A percentile compares a stretch with the other conserved stretches of the same genome.
These are phyloP conservation scores for Tubosaeta sp. DNA, from an alignment of 768 basidiomycete species.

Conservation along the genomic window DNA sequence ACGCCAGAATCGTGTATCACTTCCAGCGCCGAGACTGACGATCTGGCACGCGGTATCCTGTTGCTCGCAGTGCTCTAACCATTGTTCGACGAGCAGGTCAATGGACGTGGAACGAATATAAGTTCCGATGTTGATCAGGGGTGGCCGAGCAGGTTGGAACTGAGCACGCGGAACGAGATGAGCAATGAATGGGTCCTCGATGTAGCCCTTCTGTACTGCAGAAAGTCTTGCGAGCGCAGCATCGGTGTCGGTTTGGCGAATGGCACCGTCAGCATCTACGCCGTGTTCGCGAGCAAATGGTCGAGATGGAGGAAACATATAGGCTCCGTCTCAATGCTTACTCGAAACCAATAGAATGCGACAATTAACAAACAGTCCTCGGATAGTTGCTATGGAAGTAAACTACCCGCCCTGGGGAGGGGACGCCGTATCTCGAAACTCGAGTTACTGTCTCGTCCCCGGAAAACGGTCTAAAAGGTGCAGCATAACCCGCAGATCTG, in stretches of 20 bases:
- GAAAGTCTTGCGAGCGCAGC: constrained; percentile 82
- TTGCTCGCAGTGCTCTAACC: constrained; percentile 45
- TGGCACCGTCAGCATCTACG: constrained; percentile 52
- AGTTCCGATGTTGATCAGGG: constrained; percentile 94
- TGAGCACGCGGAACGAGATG: constrained; percentile 66
- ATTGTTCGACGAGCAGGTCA: constrained; percentile 68
- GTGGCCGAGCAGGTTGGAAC: constrained; percentile 59
- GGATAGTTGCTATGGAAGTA: too few species aligned
- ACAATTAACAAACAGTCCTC: too few species aligned
- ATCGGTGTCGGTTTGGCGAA: constrained; percentile 78
- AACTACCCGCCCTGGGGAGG: too few species aligned
- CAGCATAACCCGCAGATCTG: too few species aligned
- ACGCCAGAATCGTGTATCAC: constrained; percentile 94
- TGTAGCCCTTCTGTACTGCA: constrained; percentile 77
- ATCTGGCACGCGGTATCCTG: constrained; percentile 67
- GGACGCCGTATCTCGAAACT: too few species aligned
- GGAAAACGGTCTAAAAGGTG: too few species aligned
- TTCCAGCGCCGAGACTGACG: constrained; percentile 92
- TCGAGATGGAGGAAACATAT: constrained; percentile 12
- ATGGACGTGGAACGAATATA: constrained; percentile 79
- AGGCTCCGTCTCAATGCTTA: background rate
- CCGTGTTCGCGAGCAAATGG: constrained; percentile 14
- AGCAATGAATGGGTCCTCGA: constrained; percentile 70
- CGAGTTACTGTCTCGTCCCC: too few species aligned
- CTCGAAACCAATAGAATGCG: too few species aligned